Evolutionary conservation across 2,329 filamentous ascomycete genomes (phyloP), one percentile per base, ranked within the genome.

Genomic region (Trichoderma sp.): DNA sequence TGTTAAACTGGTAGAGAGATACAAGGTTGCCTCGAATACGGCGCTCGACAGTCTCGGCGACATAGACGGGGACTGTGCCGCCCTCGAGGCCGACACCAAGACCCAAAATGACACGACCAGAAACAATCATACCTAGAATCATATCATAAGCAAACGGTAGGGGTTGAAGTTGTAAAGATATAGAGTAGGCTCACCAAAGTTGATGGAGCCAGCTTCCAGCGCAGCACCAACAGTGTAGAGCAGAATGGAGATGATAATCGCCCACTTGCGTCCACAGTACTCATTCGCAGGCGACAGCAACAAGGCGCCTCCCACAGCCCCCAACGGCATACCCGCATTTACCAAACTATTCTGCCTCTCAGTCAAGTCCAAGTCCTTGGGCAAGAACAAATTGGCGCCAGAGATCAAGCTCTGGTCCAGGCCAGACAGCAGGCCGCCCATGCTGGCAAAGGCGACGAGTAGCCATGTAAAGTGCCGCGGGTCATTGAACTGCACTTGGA

Each of bases 1-100:
- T 94, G 83, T 93, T 94, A 83, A 94, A 90, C 81, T 94, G 93
- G 82, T 94, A 94, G 0, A 94, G 85, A 0, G 92, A 93, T 1
- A 94, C 93, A 67, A 94, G 84, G 81, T 94, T 94, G 78, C 93
- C 93, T 79, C 93, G 90, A 29, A 93, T 87, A 75, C 87, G 88
- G 38, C 90, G 87, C 79, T 93, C 91, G 60, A 94, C 92, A 0
- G 91, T 92, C 83, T 94, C 93, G 1, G 93, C 92, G 35, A 94
- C 92, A 77, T 94, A 94, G 72, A 94, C 91, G 0, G 92, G 92
- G 5, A 94, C 92, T 0, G 92, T 94, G 81, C 93, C 93, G 68
- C 92, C 92, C 81, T 94, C 93, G 2, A 94, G 87, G 83, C 93
- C 93, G 69, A 94, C 91, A 78, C 92, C 93, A 7, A 92, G 82